Evolutionary conservation across 2,329 filamentous ascomycete genomes (phyloP).

Genomic region (Pseudogymnoascus sp.): DNA sequence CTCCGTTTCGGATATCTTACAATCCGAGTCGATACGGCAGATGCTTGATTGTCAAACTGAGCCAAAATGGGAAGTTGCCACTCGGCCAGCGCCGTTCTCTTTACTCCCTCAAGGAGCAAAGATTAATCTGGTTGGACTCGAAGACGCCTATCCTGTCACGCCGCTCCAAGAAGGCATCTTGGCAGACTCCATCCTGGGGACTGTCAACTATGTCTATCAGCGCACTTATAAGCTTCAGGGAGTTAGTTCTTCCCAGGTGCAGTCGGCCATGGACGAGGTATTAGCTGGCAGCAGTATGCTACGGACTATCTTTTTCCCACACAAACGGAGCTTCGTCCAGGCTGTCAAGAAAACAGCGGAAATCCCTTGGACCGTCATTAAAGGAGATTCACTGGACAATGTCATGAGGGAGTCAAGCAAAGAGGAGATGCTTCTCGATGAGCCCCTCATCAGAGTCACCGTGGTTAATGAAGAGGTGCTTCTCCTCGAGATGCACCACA

Average conservation of each 20-base stretch:
- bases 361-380: not conserved
- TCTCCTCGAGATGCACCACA: constrained; percentile 4
- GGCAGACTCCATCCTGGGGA: constrained; percentile 24
- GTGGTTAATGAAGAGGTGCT: not conserved
- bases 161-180: constrained; percentile 32
- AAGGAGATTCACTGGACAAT: not conserved
- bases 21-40: not conserved
- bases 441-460: not conserved
- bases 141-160: constrained; percentile 32
- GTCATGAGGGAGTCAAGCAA: not conserved
- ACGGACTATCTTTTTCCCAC: not conserved
- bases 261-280: not conserved
- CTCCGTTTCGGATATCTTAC: not conserved
- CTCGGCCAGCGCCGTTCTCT: not conserved
- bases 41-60: not conserved
- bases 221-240: not conserved
- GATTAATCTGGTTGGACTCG: constrained; percentile 14
- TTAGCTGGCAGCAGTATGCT: not conserved
- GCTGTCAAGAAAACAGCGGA: not conserved
- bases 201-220: constrained; percentile 29
- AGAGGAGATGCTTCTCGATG: not conserved
- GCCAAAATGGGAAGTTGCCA: not conserved
- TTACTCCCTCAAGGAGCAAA: not conserved
- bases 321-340: not conserved
- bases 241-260: not conserved